Percentiles rank a stretch among this genome's conserved stretches.
Evolutionary conservation across 2,329 filamentous ascomycete genomes (phyloP).

Genomic region (Penicillium palitans): DNA sequence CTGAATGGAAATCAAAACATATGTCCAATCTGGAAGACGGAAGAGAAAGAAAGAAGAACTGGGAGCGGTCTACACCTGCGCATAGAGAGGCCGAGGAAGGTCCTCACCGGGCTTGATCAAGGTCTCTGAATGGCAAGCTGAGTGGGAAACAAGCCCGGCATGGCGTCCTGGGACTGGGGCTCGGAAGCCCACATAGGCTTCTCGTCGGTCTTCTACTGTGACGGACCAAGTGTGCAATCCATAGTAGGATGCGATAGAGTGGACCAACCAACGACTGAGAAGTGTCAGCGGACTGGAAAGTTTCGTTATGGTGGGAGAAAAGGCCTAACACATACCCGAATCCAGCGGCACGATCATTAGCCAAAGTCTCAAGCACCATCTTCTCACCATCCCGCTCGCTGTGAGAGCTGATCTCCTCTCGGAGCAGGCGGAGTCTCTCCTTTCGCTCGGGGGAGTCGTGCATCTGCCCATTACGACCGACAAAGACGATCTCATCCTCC

Average conservation of each 20-base stretch:
- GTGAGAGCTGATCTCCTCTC: conserved; percentile 29
- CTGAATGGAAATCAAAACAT: not conserved
- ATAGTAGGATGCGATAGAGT: conserved; percentile 90
- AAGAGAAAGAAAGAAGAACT: not conserved
- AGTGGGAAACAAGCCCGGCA: conserved; percentile 28
- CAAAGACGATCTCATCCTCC: conserved; percentile 91
- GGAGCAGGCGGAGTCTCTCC: conserved; percentile 52
- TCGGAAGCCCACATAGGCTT: conserved; percentile 76
- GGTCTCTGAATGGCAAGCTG: conserved; percentile 30
- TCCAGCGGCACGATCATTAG: conserved; percentile 71
- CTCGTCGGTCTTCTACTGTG: conserved; percentile 67
- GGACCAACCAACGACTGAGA: conserved; percentile 80
- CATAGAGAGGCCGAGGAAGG: conserved; percentile 41
- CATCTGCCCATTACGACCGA: conserved; percentile 68
- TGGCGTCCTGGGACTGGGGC: conserved; percentile 35
- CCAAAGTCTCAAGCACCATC: conserved; percentile 77
- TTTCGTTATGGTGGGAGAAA: not conserved
- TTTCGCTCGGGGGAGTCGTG: conserved; percentile 58
- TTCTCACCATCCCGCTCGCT: conserved; percentile 58
- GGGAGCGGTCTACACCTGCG: conserved; percentile 31
- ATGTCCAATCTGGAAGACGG: conserved; percentile 5
- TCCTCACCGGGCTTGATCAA: conserved; percentile 38
- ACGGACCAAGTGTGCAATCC: conserved; percentile 81
- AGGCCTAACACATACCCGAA: conserved; percentile 67
- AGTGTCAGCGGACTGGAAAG: conserved; percentile 17